These are phyloP conservation scores for Citrus inodora DNA, from an alignment of 345 rosid genomes.

Conservation along the genomic window DNA sequence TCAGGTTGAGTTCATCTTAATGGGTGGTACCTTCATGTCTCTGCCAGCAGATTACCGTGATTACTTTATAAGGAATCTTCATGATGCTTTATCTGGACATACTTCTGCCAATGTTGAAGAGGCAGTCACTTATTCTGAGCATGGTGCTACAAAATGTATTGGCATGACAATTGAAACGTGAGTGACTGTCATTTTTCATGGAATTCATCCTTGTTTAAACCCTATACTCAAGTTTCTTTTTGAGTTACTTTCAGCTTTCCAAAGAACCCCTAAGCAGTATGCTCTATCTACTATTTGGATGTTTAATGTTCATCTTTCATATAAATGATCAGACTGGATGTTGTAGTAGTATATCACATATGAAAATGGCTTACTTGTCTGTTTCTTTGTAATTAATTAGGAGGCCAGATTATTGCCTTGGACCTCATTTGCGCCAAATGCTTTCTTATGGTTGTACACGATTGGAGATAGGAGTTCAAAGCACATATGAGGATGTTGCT, in stretches of 20 bases:
- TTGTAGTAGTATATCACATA: background rate
- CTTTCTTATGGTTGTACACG: constrained; percentile 94
- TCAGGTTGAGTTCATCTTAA: constrained; percentile 96
- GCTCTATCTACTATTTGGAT: background rate
- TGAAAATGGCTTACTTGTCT: constrained; percentile 7
- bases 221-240: background rate
- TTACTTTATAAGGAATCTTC: constrained; percentile 90
- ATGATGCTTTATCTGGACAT: constrained; percentile 95
- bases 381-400: constrained; percentile 37
- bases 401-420: constrained; percentile 98
- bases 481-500: constrained; percentile 99
- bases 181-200: constrained; percentile 26
- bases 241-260: background rate
- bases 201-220: background rate
- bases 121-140: constrained; percentile 96
- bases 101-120: constrained; percentile 93
- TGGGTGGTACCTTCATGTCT: constrained; percentile 99
- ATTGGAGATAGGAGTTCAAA: constrained; percentile 97
- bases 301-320: background rate
- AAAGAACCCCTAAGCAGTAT: background rate
- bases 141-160: constrained; percentile 87
- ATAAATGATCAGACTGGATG: background rate
- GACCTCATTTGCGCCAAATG: constrained; percentile 98
- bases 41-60: constrained; percentile 94
- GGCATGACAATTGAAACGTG: constrained; percentile 99